Conservation (phyloP, 2,329 filamentous ascomycete genomes). For the Monosporascus ibericus region DNA sequence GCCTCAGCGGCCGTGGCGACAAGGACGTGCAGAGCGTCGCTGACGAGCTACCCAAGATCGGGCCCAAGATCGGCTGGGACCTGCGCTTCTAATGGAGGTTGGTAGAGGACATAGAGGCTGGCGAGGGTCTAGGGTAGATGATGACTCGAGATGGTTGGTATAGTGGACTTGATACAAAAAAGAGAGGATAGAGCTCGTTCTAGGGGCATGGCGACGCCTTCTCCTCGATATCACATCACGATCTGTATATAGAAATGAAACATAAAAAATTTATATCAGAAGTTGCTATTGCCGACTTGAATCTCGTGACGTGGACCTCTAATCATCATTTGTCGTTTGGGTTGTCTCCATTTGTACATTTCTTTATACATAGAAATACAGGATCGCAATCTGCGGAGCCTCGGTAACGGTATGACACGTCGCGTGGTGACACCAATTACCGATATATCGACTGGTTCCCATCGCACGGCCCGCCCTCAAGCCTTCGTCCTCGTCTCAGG, state of each 20-base stretch:
- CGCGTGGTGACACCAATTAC: no score
- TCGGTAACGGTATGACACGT: no score
- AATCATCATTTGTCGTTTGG: not conserved
- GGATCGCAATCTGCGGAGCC: no score
- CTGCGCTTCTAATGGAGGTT: slow-evolving; percentile 46
- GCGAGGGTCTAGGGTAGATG: no score
- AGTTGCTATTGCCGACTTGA: not conserved
- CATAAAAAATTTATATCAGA: not conserved
- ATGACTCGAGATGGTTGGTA: no score
- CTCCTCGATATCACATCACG: not conserved
- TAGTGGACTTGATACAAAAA: no score
- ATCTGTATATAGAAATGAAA: slow-evolving; percentile 7
- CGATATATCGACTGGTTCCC: not conserved
- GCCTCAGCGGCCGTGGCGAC: slow-evolving; percentile 86
- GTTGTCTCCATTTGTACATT: no score
- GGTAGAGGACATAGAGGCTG: not conserved
- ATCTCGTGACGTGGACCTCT: not conserved
- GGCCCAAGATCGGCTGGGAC: slow-evolving; percentile 79
- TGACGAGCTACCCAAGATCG: slow-evolving; percentile 82
- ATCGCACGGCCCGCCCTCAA: slow-evolving; percentile 21
- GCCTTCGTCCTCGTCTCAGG: not conserved
- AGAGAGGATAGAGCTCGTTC: no score
- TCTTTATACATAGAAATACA: no score
- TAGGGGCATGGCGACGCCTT: no score
- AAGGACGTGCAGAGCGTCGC: slow-evolving; percentile 99